These are phyloP conservation scores for Solanum hybrid DNA, from an alignment of 305 asterid species.

Conservation along the genomic window DNA sequence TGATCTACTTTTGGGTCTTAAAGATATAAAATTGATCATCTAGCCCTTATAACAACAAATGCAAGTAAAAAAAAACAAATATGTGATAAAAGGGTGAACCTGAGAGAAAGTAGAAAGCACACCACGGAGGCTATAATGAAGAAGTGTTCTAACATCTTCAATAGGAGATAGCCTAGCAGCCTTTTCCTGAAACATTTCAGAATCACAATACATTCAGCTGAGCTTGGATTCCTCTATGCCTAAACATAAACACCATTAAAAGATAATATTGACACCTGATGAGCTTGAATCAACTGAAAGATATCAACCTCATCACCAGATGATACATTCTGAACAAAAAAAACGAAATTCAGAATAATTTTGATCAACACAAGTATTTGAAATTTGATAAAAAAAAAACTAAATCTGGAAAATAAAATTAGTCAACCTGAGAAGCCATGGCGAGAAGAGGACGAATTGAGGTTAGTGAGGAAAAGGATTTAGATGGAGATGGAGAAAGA, in stretches of 20 bases:
- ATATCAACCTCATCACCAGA: conserved; percentile 26
- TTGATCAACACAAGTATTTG: not conserved
- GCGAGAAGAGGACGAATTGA: not conserved
- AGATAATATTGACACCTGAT: conserved; percentile 45
- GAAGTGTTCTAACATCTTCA: conserved; percentile 69
- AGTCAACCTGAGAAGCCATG: conserved; percentile 19
- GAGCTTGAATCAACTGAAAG: conserved; percentile 64
- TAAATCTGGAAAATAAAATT: not conserved
- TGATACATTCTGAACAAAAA: conserved; percentile 24
- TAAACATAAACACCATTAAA: not conserved
- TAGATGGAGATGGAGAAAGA: not conserved
- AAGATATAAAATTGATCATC: not conserved
- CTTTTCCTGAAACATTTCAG: conserved; percentile 40
- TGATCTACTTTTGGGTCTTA: not conserved
- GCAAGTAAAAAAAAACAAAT: not conserved
- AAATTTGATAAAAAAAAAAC: not conserved
- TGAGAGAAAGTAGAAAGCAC: conserved; percentile 80
- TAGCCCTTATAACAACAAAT: not conserved
- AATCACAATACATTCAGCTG: not conserved
- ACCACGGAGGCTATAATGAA: conserved; percentile 69
- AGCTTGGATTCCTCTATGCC: not conserved
- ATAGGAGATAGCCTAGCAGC: conserved; percentile 79
- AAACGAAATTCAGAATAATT: not conserved
- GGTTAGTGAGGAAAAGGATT: not conserved
- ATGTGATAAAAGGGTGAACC: conserved; percentile 20